A percentile compares a stretch with the other conserved stretches of the same genome.
These are phyloP conservation scores for Penicillium sp. DNA, from an alignment of 2,329 filamentous ascomycete species.

Conservation along the genomic window DNA sequence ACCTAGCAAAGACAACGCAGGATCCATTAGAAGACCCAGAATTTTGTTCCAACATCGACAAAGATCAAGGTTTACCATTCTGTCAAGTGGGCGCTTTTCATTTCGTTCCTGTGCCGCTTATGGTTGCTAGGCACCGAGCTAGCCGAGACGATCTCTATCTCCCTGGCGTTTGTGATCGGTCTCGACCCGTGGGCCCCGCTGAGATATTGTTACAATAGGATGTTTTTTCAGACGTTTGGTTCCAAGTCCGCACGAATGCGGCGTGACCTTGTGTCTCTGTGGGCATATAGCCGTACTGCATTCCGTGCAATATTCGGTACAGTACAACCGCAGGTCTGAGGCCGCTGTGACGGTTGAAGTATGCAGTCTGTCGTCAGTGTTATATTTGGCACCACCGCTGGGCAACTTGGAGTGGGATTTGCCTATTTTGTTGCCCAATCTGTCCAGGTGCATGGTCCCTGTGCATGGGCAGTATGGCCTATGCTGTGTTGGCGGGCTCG, in stretches of 20 bases:
- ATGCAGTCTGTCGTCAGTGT: background rate
- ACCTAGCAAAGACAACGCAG: background rate
- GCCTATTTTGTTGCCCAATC: too few species aligned
- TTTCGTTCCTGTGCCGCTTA: background rate
- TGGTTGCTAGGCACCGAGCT: background rate
- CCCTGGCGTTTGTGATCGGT: constrained; percentile 1
- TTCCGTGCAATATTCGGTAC: background rate
- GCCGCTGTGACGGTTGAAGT: background rate
- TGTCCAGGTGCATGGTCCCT: background rate
- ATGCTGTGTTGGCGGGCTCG: background rate
- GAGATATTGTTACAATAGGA: background rate
- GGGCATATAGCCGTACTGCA: background rate
- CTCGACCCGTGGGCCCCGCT: background rate
- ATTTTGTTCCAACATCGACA: background rate
- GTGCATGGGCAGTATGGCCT: background rate
- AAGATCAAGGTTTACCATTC: background rate
- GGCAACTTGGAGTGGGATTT: too few species aligned
- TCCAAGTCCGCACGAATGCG: background rate
- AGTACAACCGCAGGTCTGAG: background rate
- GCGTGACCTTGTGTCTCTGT: background rate
- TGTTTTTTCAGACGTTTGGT: background rate
- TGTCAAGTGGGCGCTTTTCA: background rate
- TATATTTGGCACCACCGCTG: background rate
- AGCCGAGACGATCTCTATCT: constrained; percentile 6
- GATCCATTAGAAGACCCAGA: background rate